Evolutionary conservation across 257 asterid species (phyloP), one percentile per base, ranked within the genome.

Genomic region (Pogostemon cablin): DNA sequence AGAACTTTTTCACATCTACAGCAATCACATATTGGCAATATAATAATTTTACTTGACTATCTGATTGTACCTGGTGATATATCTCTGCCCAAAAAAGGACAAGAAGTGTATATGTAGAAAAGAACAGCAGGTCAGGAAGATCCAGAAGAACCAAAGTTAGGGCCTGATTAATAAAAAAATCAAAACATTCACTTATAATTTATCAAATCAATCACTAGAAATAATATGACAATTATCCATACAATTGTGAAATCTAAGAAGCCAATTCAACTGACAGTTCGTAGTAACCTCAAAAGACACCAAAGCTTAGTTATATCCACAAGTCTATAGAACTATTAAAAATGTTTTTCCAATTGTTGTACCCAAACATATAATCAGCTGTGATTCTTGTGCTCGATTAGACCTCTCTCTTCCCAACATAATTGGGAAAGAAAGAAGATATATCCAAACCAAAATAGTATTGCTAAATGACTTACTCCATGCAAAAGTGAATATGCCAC

Each of bases 31-130:
- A 46, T 56, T 59, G 43, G 54, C 6, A 12, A 63, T 5, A 39
- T 49, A 46, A 59, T 59, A 47, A 9, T 46, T 53, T 46, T 20
- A 69, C 62, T 17, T 40, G 55, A 72, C 63, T 39, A 76, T 74
- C 57, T 48, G 75, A 81, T 71, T 74, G 66, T 82, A 87, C 98
- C 95, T 93, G 98, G 80, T 93, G 95, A 82, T 93, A 93, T 81
- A 93, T 90, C 87, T 93, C 98, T 4, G 98, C 98, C 98, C 98
- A 90, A 69, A 93, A 93, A 72, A 93, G 90, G 72, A 87, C 96
- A 72, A 93, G 97, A 78, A 93, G 97, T 10, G 96, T 84, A 72
- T 87, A 93, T 32, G 98, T 88, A 54, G 98, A 93, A 83, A 93
- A 90, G 83, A 93, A 93, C 65, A 93, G 92, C 74, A 93, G 74